Evolutionary conservation across 2,329 filamentous ascomycete species (phyloP).

Genomic region (Phialemonium atrogriseum): DNA sequence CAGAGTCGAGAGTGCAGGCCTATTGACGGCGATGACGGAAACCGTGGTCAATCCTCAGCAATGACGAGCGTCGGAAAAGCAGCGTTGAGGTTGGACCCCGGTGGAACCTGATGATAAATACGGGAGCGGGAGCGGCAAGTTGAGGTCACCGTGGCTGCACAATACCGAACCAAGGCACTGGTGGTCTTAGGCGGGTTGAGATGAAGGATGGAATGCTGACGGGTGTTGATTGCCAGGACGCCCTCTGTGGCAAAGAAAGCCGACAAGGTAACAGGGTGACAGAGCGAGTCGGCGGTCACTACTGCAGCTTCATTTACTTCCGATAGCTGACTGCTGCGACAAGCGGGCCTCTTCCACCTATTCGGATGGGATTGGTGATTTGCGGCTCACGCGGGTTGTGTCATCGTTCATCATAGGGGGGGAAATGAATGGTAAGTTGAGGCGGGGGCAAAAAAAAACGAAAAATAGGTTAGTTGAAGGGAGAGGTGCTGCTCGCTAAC

Average conservation of each 20-base stretch:
- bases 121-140: conserved; percentile 4
- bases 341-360: background rate
- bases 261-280: background rate
- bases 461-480: background rate
- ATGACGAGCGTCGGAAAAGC: background rate
- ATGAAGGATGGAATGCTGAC: background rate
- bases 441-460: background rate
- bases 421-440: background rate
- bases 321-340: no score
- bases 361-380: background rate
- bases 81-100: background rate
- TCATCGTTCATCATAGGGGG: conserved; percentile 18
- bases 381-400: conserved; percentile 12
- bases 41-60: background rate
- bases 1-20: background rate
- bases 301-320: no score
- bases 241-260: background rate
- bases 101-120: conserved; percentile 10
- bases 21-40: background rate
- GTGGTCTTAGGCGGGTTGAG: no score
- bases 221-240: background rate
- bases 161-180: conserved; percentile 14
- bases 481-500: background rate
- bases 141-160: conserved; percentile 15
- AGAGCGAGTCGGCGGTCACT: background rate